A percentile compares a stretch with the other conserved stretches of the same genome.
These are phyloP conservation scores for Drechmeria coniospora DNA, from an alignment of 2,329 filamentous ascomycete genomes.

Conservation along the genomic window DNA sequence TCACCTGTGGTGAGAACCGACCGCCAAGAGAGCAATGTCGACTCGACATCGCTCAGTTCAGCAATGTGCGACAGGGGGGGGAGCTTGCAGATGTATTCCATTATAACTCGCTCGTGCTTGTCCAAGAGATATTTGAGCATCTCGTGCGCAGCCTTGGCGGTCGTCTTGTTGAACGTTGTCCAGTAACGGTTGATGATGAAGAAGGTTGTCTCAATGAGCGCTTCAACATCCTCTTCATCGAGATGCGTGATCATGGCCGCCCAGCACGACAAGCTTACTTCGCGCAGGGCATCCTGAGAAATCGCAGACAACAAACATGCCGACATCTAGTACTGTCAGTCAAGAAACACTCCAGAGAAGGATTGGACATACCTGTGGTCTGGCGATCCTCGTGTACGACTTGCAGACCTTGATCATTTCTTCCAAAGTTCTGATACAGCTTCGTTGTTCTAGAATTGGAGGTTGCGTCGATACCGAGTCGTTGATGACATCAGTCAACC, in stretches of 20 bases:
- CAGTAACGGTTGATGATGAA: slow-evolving; percentile 77
- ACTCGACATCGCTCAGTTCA: slow-evolving; percentile 52
- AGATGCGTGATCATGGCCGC: slow-evolving; percentile 59
- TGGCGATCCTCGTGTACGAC: slow-evolving; percentile 56
- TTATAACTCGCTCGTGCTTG: slow-evolving; percentile 44
- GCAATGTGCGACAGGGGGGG: slow-evolving; percentile 63
- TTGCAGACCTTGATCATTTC: slow-evolving; percentile 73
- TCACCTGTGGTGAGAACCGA: slow-evolving; percentile 30
- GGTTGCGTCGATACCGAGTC: slow-evolving; percentile 40
- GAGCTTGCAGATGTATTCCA: slow-evolving; percentile 55
- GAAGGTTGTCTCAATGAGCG: slow-evolving; percentile 76
- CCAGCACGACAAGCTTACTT: slow-evolving; percentile 75
- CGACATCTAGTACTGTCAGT: slow-evolving; percentile 46
- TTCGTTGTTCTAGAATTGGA: slow-evolving; percentile 51
- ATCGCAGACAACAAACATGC: slow-evolving; percentile 84
- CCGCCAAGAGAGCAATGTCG: slow-evolving; percentile 50
- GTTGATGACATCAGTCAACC: slow-evolving; percentile 66
- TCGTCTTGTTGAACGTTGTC: slow-evolving; percentile 45
- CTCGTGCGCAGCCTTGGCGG: slow-evolving; percentile 41
- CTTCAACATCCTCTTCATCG: slow-evolving; percentile 62
- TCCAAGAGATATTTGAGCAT: slow-evolving; percentile 51
- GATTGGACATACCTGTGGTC: slow-evolving; percentile 73
- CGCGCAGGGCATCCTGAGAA: slow-evolving; percentile 55
- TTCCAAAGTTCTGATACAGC: slow-evolving; percentile 69
- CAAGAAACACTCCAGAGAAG: too few species aligned